These are phyloP conservation scores for Ascocoryne sarcoides DNA, from an alignment of 2,329 filamentous ascomycete genomes.

Conservation along the genomic window DNA sequence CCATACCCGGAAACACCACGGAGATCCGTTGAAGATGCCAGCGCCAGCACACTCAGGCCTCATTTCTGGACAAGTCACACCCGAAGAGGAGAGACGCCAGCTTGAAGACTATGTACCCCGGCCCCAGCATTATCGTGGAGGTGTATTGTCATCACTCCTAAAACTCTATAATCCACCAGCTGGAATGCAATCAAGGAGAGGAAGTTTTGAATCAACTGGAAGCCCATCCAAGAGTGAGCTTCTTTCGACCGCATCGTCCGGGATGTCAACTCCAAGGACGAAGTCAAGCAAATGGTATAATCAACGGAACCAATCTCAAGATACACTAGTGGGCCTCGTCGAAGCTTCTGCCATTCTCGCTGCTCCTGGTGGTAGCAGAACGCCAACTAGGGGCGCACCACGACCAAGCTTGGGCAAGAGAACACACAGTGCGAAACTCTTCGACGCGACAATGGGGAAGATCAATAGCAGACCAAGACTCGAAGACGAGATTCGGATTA, in stretches of 20 bases:
- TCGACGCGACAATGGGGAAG: constrained; percentile 18
- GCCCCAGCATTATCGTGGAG: constrained; percentile 61
- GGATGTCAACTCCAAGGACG: constrained; percentile 28
- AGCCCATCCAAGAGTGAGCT: constrained; percentile 24
- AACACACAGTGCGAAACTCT: constrained; percentile 18
- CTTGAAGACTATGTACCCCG: constrained; percentile 54
- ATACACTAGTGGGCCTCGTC: constrained; percentile 42
- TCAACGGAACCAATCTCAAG: constrained; percentile 35
- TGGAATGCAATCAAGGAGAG: constrained; percentile 24
- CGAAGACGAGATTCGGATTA: constrained; percentile 37
- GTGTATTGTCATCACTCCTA: constrained; percentile 63
- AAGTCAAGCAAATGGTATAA: constrained; percentile 29
- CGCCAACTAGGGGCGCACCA: constrained; percentile 10
- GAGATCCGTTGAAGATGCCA: constrained; percentile 13
- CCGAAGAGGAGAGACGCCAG: constrained; percentile 34
- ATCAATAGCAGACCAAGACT: constrained; percentile 22
- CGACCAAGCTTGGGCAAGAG: constrained; percentile 24
- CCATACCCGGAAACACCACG: constrained; percentile 28
- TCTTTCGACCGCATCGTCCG: constrained; percentile 34
- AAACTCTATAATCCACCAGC: constrained; percentile 54
- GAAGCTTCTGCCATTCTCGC: constrained; percentile 46
- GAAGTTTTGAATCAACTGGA: constrained; percentile 25
- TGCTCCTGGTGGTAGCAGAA: constrained; percentile 38
- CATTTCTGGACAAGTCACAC: constrained; percentile 39
- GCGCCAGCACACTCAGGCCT: constrained; percentile 14